Evolutionary conservation across 495 filamentous ascomycete genomes (phyloP), one percentile per base, ranked within the genome.

Genomic region (Neurospora pannonica): DNA sequence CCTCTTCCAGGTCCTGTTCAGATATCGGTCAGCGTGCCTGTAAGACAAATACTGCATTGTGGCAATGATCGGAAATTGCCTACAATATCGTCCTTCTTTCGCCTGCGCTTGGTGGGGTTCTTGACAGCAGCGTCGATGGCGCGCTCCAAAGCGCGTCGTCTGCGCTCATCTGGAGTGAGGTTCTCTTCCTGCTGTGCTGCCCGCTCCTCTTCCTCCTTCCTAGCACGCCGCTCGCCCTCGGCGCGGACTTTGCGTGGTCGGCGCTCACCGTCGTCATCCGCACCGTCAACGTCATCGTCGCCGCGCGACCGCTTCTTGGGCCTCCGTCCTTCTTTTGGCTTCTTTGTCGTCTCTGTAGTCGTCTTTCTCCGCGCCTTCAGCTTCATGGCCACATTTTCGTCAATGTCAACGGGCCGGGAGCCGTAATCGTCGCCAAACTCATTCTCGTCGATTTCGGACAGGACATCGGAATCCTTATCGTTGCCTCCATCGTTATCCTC

Each of bases 401-500:
- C 97, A 74, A 98, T 93, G 21, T 92, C 91, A 37, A 96, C 87
- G 11, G 91, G 91, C 39, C 91, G 89, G 0, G 92, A 92, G 78
- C 98, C 94, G 82, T 97, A 97, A 77, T 97, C 90, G 67, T 86
- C 92, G 19, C 40, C 91, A 82, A 99, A 97, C 80, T 97, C 91
- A 67, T 92, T 92, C 80, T 98, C 96, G 82, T 98, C 97, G 77
- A 99, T 91, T 81, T 99, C 96, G 11, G 95, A 98, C 19, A 97
- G 89, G 71, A 93, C 89, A n/a, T 87, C 85, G 13, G 92, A 94
- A 39, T 95, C 93, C 75, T 92, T 89, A 76, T 95, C 82, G 70
- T 79, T 79, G 17, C 83, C 77, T 48, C 82, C 81, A n/a, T 79
- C 78, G 5, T 83, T 75, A 62, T 86, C 83, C 24, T 77, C 73